These are phyloP conservation scores for Globisporangium splendens DNA, from an alignment of 352 stramenopile species.

Conservation along the genomic window DNA sequence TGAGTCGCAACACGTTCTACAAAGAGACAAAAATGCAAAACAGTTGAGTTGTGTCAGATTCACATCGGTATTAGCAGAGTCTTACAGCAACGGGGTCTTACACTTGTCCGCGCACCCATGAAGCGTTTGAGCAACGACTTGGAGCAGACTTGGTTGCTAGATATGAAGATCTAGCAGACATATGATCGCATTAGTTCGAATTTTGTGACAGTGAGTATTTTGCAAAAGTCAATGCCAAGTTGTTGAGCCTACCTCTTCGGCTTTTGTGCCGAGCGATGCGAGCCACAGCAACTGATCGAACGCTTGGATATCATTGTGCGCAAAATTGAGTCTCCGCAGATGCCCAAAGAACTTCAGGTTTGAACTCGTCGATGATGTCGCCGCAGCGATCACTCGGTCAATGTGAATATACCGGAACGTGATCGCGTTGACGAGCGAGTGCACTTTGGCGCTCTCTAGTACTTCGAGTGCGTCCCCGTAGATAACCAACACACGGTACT, in stretches of 20 bases:
- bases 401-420: slow-evolving; percentile 62
- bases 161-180: slow-evolving; percentile 49
- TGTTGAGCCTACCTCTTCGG: slow-evolving; percentile 49
- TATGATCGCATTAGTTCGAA: background rate
- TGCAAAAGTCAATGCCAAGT: no score
- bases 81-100: slow-evolving; percentile 16
- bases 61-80: no score
- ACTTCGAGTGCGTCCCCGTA: slow-evolving; percentile 66
- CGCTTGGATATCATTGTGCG: slow-evolving; percentile 59
- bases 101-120: slow-evolving; percentile 42
- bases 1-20: slow-evolving; percentile 62
- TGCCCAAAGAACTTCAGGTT: slow-evolving; percentile 65
- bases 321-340: slow-evolving; percentile 53
- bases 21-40: background rate
- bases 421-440: slow-evolving; percentile 54
- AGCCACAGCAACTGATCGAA: slow-evolving; percentile 72
- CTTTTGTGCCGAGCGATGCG: slow-evolving; percentile 37
- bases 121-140: slow-evolving; percentile 55
- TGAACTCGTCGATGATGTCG: slow-evolving; percentile 22
- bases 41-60: background rate
- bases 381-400: slow-evolving; percentile 31
- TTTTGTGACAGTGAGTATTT: no score
- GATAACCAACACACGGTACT: slow-evolving; percentile 63
- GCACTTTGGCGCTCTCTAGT: slow-evolving; percentile 53
- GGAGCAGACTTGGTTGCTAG: slow-evolving; percentile 50